Evolutionary conservation across 345 rosid species (phyloP).

Genomic region (Zanthoxylum bungeanum): DNA sequence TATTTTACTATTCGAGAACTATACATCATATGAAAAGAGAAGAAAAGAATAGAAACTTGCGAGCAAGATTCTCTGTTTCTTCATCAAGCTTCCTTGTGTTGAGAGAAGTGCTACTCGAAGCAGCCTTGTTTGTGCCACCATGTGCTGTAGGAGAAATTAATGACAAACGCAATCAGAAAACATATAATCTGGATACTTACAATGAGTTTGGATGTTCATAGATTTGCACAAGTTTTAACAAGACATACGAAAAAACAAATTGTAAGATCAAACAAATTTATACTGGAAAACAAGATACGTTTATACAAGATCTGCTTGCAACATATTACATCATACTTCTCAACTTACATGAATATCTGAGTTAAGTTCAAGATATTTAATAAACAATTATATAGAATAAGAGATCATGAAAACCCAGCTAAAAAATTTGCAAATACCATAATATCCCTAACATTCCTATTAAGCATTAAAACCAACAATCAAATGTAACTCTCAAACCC

Average conservation of each 20-base stretch:
- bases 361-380: not conserved
- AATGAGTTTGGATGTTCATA: not conserved
- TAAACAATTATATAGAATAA: not conserved
- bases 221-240: not conserved
- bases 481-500: too few relatives aligned
- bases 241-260: not conserved
- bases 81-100: constrained; percentile 96
- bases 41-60: constrained; percentile 39
- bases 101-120: constrained; percentile 84
- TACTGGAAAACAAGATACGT: too few relatives aligned
- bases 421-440: too few relatives aligned
- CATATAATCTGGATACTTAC: not conserved
- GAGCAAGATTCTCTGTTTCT: constrained; percentile 88
- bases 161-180: not conserved
- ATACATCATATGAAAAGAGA: not conserved
- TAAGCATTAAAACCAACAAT: too few relatives aligned
- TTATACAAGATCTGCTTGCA: not conserved
- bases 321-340: not conserved
- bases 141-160: constrained; percentile 41
- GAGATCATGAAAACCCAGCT: not conserved
- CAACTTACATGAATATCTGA: not conserved
- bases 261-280: not conserved
- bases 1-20: not conserved
- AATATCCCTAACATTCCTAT: too few relatives aligned
- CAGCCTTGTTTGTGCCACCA: constrained; percentile 91